A percentile compares a stretch with the other conserved stretches of the same genome.
Conservation (phyloP, 495 filamentous ascomycete species). For the Penicillium crystallinum region DNA sequence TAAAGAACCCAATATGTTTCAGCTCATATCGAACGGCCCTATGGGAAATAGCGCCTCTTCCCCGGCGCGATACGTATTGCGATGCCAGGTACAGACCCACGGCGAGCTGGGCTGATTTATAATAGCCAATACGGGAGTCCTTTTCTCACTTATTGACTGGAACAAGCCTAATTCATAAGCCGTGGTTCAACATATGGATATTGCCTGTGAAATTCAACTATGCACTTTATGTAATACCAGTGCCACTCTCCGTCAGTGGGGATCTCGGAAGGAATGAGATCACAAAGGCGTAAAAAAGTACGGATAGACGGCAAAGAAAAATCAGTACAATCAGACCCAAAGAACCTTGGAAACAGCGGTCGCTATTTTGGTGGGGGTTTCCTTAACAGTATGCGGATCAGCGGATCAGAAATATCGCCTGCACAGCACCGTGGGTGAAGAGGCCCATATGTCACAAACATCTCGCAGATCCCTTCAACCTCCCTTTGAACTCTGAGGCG, state of each 20-base stretch:
- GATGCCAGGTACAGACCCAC: conserved; percentile 20
- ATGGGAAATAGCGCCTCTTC: conserved; percentile 1
- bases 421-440: background rate
- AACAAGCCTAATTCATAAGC: background rate
- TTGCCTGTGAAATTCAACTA: background rate
- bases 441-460: conserved; percentile 2
- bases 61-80: conserved; percentile 1
- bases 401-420: background rate
- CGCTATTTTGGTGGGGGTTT: background rate
- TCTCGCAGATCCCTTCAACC: conserved; percentile 1
- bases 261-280: background rate
- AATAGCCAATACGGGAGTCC: conserved; percentile 4
- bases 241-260: background rate
- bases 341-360: background rate
- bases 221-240: background rate
- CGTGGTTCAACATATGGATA: background rate
- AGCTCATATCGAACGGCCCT: background rate
- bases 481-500: background rate
- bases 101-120: conserved; percentile 12
- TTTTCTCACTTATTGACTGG: background rate
- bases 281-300: background rate
- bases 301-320: background rate
- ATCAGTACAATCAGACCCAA: background rate
- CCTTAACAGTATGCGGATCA: background rate
- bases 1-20: background rate